Conservation (phyloP, 176 grass and related monocot genomes). For the Zea luxurians region DNA sequence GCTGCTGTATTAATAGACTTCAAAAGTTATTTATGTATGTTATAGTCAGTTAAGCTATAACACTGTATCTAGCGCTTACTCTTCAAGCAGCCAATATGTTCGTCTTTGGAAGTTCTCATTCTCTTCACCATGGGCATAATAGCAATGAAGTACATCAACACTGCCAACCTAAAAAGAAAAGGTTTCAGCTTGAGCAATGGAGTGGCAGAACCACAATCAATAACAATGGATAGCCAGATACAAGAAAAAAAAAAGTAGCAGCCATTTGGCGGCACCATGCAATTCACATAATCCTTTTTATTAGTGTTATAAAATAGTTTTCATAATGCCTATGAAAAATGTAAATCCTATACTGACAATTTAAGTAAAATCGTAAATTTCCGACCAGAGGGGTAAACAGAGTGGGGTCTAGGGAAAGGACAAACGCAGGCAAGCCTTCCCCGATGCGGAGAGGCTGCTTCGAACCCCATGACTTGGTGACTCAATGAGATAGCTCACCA, state of each 20-base stretch:
- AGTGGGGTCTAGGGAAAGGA: too few species aligned
- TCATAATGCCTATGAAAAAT: not conserved
- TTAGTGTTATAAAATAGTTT: not conserved
- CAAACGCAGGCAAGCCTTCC: too few species aligned
- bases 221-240: slow-evolving; percentile 21
- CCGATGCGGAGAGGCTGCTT: too few species aligned
- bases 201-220: slow-evolving; percentile 36
- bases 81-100: slow-evolving; percentile 98
- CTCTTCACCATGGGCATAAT: slow-evolving; percentile 98
- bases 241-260: not conserved
- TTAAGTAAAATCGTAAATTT: not conserved
- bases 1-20: slow-evolving; percentile 18
- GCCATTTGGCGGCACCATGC: not conserved
- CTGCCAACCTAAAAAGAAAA: slow-evolving; percentile 75
- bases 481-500: too few species aligned
- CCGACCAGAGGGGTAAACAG: not conserved
- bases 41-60: slow-evolving; percentile 22
- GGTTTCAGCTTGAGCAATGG: slow-evolving; percentile 23
- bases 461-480: too few species aligned
- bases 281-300: not conserved
- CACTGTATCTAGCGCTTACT: slow-evolving; percentile 57
- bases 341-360: not conserved
- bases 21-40: slow-evolving; percentile 8
- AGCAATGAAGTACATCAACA: slow-evolving; percentile 99
- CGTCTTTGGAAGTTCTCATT: slow-evolving; percentile 92